phyloP scores from a whole-genome alignment of 2,329 filamentous ascomycete genomes.

The Cladobotryum protrusum region DNA sequence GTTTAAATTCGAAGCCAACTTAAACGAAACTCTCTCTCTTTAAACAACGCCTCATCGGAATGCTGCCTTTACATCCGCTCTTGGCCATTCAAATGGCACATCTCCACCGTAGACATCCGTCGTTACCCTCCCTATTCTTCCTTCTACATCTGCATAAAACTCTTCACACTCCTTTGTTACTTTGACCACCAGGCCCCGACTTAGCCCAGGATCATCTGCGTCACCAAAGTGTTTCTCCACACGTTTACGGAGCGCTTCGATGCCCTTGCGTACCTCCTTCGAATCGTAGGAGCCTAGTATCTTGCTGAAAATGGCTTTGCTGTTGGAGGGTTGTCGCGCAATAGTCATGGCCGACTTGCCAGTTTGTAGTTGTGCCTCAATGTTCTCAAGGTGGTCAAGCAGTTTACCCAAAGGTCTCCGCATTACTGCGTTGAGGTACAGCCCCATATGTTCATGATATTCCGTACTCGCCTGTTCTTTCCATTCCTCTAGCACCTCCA shows the following conservation, averaged over 20 bases:
- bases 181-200: slow-evolving; percentile 50
- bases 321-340: slow-evolving; percentile 75
- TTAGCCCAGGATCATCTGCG: slow-evolving; percentile 66
- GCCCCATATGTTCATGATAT: slow-evolving; percentile 76
- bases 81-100: slow-evolving; percentile 60
- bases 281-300: slow-evolving; percentile 71
- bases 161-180: slow-evolving; percentile 56
- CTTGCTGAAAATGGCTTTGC: slow-evolving; percentile 78
- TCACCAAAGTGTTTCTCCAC: slow-evolving; percentile 98
- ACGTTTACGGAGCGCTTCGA: slow-evolving; percentile 80
- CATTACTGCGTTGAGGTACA: slow-evolving; percentile 85
- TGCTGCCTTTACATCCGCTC: slow-evolving; percentile 54
- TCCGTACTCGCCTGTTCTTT: slow-evolving; percentile 70
- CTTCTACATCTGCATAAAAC: slow-evolving; percentile 57
- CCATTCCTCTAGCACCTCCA: slow-evolving; percentile 78
- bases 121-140: slow-evolving; percentile 53
- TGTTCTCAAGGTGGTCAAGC: slow-evolving; percentile 84
- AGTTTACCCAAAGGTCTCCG: slow-evolving; percentile 83
- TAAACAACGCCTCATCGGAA: slow-evolving; percentile 32
- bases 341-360: slow-evolving; percentile 59
- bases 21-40: no score
- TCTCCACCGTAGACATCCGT: slow-evolving; percentile 60
- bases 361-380: slow-evolving; percentile 63
- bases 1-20: no score
- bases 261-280: slow-evolving; percentile 83